phyloP scores from a whole-genome alignment of 179 eudicot genomes.

The Spergularia azorica region DNA sequence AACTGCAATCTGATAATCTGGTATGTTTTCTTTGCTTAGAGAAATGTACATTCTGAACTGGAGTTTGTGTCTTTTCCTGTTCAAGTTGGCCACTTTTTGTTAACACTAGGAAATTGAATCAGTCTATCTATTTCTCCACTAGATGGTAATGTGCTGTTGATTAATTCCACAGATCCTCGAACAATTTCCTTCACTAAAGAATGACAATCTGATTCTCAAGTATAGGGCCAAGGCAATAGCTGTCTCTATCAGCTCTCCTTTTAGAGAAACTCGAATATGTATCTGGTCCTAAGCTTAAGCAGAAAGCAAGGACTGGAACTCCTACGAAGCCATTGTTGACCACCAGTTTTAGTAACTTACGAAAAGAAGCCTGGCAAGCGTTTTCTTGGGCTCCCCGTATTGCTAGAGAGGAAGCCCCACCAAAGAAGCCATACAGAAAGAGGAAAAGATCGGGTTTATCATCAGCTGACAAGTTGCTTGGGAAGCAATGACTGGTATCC shows the following conservation, averaged over 20 bases:
- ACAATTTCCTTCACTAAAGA: conserved; percentile 81
- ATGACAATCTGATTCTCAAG: conserved; percentile 57
- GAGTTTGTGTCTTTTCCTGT: neutral
- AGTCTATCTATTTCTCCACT: conserved; percentile 5
- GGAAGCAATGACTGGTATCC: conserved; percentile 97
- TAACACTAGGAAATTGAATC: too few species aligned
- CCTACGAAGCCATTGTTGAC: conserved; percentile 69
- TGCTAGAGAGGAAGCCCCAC: conserved; percentile 64
- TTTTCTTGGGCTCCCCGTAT: conserved; percentile 95
- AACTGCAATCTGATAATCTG: conserved; percentile 93
- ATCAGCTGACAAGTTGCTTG: conserved; percentile 77
- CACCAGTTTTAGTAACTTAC: conserved; percentile 84
- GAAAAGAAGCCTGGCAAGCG: conserved; percentile 89
- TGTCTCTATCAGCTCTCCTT: conserved; percentile 66
- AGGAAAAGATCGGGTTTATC: conserved; percentile 85
- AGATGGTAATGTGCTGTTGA: conserved; percentile 15
- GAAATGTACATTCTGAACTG: conserved; percentile 5
- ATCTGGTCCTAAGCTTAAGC: conserved; percentile 69
- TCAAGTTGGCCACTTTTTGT: too few species aligned
- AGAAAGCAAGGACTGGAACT: conserved; percentile 59
- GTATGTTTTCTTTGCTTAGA: conserved; percentile 38
- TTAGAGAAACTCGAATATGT: conserved; percentile 79
- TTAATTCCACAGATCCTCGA: conserved; percentile 69
- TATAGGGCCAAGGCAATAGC: conserved; percentile 94
- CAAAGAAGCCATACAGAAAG: conserved; percentile 76